Percentiles rank a stretch among this genome's conserved stretches.
Conservation (phyloP, 1,284 basidiomycete species). For the Amylostereum areolatum region DNA sequence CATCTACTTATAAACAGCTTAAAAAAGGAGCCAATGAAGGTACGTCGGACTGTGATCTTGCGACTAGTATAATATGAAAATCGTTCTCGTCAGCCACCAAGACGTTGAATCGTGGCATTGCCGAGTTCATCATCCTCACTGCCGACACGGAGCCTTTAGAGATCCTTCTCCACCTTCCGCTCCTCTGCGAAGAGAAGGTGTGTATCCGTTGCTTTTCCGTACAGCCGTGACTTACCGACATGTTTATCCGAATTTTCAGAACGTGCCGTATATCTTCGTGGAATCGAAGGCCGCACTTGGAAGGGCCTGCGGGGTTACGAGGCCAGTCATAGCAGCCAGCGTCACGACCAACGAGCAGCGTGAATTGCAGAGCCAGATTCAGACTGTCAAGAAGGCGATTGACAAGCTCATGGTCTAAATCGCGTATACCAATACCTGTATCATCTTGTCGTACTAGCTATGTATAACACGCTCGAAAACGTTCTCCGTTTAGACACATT, state of each 20-base stretch:
- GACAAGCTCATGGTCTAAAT: slow-evolving; percentile 58
- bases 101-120: slow-evolving; percentile 97
- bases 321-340: slow-evolving; percentile 93
- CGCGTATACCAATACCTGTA: neutral
- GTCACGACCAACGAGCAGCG: slow-evolving; percentile 95
- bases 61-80: neutral
- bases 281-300: slow-evolving; percentile 94
- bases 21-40: slow-evolving; percentile 99
- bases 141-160: slow-evolving; percentile 98
- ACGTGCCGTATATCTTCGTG: slow-evolving; percentile 95
- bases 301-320: slow-evolving; percentile 91
- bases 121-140: slow-evolving; percentile 97
- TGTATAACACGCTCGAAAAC: neutral
- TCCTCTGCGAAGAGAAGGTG: slow-evolving; percentile 98
- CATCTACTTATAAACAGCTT: slow-evolving; percentile 90
- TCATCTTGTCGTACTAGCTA: neutral
- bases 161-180: slow-evolving; percentile 94
- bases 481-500: too few species aligned
- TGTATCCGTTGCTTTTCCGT: slow-evolving; percentile 11
- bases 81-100: slow-evolving; percentile 69
- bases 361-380: slow-evolving; percentile 89
- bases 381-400: slow-evolving; percentile 83
- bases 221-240: slow-evolving; percentile 1
- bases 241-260: slow-evolving; percentile 38
- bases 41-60: slow-evolving; percentile 22